Base-by-base conservation (phyloP, 2,329 filamentous ascomycete species). In the Cordyceps cicadae region DNA sequence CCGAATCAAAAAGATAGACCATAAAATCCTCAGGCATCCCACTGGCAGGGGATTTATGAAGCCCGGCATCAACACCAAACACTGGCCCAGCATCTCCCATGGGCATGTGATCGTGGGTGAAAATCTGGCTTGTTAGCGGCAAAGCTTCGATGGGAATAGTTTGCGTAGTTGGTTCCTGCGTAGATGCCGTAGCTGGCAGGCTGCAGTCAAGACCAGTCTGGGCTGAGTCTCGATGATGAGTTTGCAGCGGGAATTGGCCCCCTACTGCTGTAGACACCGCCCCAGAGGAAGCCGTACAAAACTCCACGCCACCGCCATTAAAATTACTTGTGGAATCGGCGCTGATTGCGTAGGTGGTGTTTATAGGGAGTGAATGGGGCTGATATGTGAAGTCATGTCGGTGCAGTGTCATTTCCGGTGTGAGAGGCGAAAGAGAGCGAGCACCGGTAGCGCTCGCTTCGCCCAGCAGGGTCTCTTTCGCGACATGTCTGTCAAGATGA, bases 11-110 rank as follows among this genome's bases (percentile, higher is more conserved):
- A 29, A 95, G 74, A 79, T 89, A 96, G 5, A 88, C 87, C 65
- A 92, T 87, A 68, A 94, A 94, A 69, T 96, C 91, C 69, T 95
- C 90, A 0, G 90, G 88, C 77, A 95, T 89, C 9, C 88, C 87
- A 4, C 82, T 81, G 70, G 93, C 93, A 0, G 93, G 92, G 3
- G 92, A 96, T 61, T 93, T 89, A 66, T 89, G 92, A 46, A 84
- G 68, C 63, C 90, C 87, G 19, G 85, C 87, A 67, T 96, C 91
- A 29, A 83, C 87, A 17, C 91, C 91, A 73, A 97, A 97, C 29
- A 97, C 87, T 0, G 93, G 91, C 67, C 95, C 89, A 5, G 89
- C 86, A 61, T 85, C 87, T 17, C 81, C 79, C 69, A 81, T 81
- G 49, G 81, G 74, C 80, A 87, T 86, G 63, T 86, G 82, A 65